Evolutionary conservation across 345 rosid genomes (phyloP), one percentile per base, ranked within the genome.

Genomic region (Heritiera fomes): DNA sequence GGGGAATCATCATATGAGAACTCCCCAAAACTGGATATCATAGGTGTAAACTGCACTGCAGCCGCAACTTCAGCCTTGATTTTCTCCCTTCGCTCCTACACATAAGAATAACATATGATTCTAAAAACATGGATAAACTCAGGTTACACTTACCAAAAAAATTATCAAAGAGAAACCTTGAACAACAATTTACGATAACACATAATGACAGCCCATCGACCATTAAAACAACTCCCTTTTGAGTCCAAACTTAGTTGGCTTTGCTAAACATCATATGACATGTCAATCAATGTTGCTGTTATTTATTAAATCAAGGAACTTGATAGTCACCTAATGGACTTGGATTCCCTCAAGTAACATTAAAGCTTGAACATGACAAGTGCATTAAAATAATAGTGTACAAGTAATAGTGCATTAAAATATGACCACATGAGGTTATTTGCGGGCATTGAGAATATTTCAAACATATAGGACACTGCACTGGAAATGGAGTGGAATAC

Each of bases 391-490:
- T 34, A 0, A 64, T 58, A 73, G 49, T 20, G 45, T 43, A 49
- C 9, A 50, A 68, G 49, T 12, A 40, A 71, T n/a, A n/a, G n/a
- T n/a, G n/a, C n/a, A n/a, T n/a, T n/a, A 92, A 95, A 6, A 95
- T 89, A 77, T 93, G 99, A 20, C 99, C 99, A 74, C 98, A 95
- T 0, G 95, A 87, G 71, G 99, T 95, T 72, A 95, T 92, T 78
- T 95, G 99, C 1, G 99, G 94, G 81, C 99, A 95, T 2, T 93
- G 83, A 82, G 99, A 98, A 73, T 83, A 70, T 69, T 92, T 98
- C 91, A 95, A 85, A 83, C 99, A 95, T 78, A 95, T 91, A 11
- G 99, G 98, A 63, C 98, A 95, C 85, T 91, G 99, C 80, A 95
- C 96, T 13, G 88, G 83, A 75, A 82, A 84, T 14, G 99, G 87